Evolutionary conservation across 495 filamentous ascomycete genomes (phyloP).

Genomic region (Margaritispora aquatica): DNA sequence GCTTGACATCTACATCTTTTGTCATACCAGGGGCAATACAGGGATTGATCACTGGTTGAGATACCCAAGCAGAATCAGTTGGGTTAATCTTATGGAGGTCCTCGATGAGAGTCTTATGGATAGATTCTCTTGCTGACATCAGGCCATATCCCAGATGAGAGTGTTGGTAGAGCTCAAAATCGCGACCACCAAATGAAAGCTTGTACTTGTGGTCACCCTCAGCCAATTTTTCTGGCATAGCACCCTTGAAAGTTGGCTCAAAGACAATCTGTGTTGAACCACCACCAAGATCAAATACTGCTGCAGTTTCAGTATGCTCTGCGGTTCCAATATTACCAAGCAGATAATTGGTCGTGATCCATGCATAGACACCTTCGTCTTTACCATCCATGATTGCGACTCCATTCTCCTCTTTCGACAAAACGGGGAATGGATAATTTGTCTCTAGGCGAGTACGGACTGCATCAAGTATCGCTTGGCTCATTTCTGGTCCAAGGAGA

Average conservation of each 20-base stretch:
- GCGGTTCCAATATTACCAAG: conserved; percentile 94
- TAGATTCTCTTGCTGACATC: conserved; percentile 83
- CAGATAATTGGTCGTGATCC: conserved; percentile 98
- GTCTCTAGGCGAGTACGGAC: conserved; percentile 82
- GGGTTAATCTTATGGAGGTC: conserved; percentile 48
- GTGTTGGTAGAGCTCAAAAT: conserved; percentile 96
- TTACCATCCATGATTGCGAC: conserved; percentile 95
- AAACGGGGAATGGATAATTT: conserved; percentile 87
- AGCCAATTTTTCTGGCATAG: conserved; percentile 78
- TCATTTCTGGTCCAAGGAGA: conserved; percentile 74
- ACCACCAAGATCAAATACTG: conserved; percentile 92
- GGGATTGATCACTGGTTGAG: conserved; percentile 71
- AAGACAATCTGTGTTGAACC: conserved; percentile 98
- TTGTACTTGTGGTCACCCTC: conserved; percentile 96
- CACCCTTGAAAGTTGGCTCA: conserved; percentile 81
- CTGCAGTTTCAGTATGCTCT: conserved; percentile 83
- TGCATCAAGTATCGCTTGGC: conserved; percentile 75
- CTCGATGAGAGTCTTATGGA: conserved; percentile 67
- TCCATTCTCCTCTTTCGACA: conserved; percentile 74
- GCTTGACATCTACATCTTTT: conserved; percentile 59
- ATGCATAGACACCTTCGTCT: conserved; percentile 96
- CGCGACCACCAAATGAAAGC: conserved; percentile 80
- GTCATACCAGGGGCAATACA: conserved; percentile 80
- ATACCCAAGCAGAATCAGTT: conserved; percentile 41
- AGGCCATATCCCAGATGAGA: conserved; percentile 96